A percentile compares a stretch with the other conserved stretches of the same genome.
These are phyloP conservation scores for Annona cherimola DNA, from an alignment of 164 flowering plant genomes.

Conservation along the genomic window DNA sequence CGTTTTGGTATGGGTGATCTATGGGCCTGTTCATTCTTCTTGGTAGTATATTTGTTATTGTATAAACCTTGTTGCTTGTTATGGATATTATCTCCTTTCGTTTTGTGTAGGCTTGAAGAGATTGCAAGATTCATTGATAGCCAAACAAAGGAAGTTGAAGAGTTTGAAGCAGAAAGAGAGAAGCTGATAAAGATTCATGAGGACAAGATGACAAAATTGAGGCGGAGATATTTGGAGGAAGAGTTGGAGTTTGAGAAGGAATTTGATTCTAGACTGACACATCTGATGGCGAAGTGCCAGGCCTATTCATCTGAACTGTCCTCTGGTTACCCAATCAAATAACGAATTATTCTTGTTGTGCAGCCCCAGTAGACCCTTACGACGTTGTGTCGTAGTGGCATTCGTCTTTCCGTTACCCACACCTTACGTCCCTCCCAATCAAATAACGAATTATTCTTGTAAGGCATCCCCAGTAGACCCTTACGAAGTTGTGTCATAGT, in stretches of 20 bases:
- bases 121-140: slow-evolving; percentile 31
- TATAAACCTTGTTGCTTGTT: too few relatives aligned
- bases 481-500: too few relatives aligned
- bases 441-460: too few relatives aligned
- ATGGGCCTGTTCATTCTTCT: too few relatives aligned
- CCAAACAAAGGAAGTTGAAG: slow-evolving; percentile 52
- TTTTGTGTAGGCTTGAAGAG: slow-evolving; percentile 37
- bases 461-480: too few relatives aligned
- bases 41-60: too few relatives aligned
- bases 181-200: slow-evolving; percentile 33
- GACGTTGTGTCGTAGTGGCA: too few relatives aligned
- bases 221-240: slow-evolving; percentile 43
- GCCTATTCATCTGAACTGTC: slow-evolving; percentile 15
- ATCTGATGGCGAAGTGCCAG: slow-evolving; percentile 47
- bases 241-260: slow-evolving; percentile 46
- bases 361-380: too few relatives aligned
- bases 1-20: too few relatives aligned
- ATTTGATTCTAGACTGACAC: slow-evolving; percentile 33
- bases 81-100: neutral
- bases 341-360: too few relatives aligned
- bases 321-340: neutral
- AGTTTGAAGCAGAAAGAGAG: slow-evolving; percentile 54
- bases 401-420: too few relatives aligned
- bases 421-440: too few relatives aligned
- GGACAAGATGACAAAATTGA: slow-evolving; percentile 43